These are phyloP conservation scores for Talaromyces verruculosus DNA, from an alignment of 2,329 filamentous ascomycete species.

Conservation along the genomic window DNA sequence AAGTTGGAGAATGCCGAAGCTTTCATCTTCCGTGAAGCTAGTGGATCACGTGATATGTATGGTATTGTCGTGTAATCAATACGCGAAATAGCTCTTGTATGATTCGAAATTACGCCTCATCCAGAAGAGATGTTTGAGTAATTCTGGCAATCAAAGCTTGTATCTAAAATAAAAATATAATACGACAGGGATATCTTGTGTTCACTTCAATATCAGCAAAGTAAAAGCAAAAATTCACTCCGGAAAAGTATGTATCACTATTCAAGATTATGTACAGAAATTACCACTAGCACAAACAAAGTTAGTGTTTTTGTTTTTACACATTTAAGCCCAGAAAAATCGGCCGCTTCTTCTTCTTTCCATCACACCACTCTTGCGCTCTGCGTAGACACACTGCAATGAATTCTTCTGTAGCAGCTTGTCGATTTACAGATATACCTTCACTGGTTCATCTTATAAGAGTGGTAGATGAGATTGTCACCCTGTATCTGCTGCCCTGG, in stretches of 20 bases:
- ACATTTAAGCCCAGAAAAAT: background rate
- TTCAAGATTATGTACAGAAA: background rate
- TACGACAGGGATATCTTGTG: background rate
- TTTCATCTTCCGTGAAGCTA: conserved; percentile 5
- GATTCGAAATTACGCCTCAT: background rate
- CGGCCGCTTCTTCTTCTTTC: conserved; percentile 21
- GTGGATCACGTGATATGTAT: conserved; percentile 14
- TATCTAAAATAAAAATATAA: background rate
- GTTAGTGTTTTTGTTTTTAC: conserved; percentile 16
- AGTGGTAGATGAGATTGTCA: conserved; percentile 66
- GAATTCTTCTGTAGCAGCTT: conserved; percentile 30
- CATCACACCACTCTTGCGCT: conserved; percentile 41
- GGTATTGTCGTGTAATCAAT: background rate
- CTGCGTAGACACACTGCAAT: conserved; percentile 41
- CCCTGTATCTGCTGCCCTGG: conserved; percentile 88
- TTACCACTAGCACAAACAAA: conserved; percentile 14
- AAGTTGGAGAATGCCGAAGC: background rate
- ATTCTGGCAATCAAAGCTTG: background rate
- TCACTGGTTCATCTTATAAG: conserved; percentile 44
- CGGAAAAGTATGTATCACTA: background rate
- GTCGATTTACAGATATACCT: conserved; percentile 34
- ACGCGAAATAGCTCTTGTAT: background rate
- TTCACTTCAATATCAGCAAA: background rate
- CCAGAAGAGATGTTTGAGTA: no score
- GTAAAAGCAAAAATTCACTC: no score